Evolutionary conservation across 2,329 filamentous ascomycete genomes (phyloP), one percentile per base, ranked within the genome.

Genomic region (Aspergillus sp.): DNA sequence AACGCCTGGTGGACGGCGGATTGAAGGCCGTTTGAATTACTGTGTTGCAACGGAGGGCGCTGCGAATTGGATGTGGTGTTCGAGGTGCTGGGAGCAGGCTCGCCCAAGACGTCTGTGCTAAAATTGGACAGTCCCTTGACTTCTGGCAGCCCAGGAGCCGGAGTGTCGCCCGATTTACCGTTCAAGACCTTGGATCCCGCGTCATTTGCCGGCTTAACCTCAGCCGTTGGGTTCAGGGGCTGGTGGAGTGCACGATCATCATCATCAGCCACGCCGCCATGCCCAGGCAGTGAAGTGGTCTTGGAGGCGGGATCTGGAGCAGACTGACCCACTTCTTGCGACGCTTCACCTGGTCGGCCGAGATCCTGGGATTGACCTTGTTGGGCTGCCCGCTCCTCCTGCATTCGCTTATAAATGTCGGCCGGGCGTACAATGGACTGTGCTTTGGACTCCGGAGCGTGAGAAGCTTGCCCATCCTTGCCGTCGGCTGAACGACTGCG

Each of bases 391-490:
- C 68, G 69, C 42, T 83, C 80, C 43, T 84, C 79, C 32, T 74
- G 74, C 54, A 80, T 68, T 4, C 80, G 75, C 49, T 74, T 80
- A 54, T 89, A 88, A 26, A 88, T 80, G 44, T 93, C 84, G 8
- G 80, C 74, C 2, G 85, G 82, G 24, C 82, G 71, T 35, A 86
- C 69, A 43, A 89, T 78, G 0, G 78, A 71, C 13, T 74, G 58
- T 1, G 74, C 54, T 44, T 78, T 78, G 30, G 62, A 40, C 12
- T 41, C 40, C 15, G 37, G 29, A 22, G 24, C 36, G 13, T 22
- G 29, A 15, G 68, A 44, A 15, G 58, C 59, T 10, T n/a, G n/a
- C n/a, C 32, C 28, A 15, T 26, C 16, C 15, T 39, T 41, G 6
- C 29, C 28, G 8, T 47, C 48, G 17, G 26, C 20, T 5, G 45